Conservation (phyloP, 495 filamentous ascomycete genomes). For the Aspergillus nanangensis region DNA sequence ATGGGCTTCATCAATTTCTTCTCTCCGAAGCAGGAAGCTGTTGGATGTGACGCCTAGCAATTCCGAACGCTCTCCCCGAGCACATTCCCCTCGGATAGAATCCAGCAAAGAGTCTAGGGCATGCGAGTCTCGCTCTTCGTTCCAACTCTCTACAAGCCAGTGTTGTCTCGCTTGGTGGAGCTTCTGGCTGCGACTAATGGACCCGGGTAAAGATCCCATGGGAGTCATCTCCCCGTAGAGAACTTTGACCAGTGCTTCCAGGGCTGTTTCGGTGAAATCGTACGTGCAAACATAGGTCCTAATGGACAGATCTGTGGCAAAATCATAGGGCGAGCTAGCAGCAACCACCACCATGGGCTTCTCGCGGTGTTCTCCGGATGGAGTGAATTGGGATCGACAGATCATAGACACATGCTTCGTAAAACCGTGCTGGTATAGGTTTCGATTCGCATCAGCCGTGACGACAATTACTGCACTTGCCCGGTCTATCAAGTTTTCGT, state of each 20-base stretch:
- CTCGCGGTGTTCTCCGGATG: conserved; percentile 51
- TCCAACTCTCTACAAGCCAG: conserved; percentile 85
- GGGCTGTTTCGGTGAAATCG: conserved; percentile 87
- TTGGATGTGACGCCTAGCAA: conserved; percentile 65
- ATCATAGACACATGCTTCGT: conserved; percentile 94
- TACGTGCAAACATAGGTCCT: conserved; percentile 90
- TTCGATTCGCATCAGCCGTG: conserved; percentile 85
- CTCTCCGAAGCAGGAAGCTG: conserved; percentile 66
- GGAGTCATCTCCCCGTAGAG: conserved; percentile 74
- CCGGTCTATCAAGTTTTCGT: conserved; percentile 83
- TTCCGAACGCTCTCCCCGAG: conserved; percentile 51
- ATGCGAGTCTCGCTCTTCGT: conserved; percentile 66
- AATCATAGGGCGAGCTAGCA: conserved; percentile 89
- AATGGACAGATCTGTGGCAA: conserved; percentile 83
- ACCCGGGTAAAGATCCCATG: conserved; percentile 71
- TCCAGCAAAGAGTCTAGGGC: conserved; percentile 66
- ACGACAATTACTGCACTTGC: conserved; percentile 81
- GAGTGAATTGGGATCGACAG: conserved; percentile 64
- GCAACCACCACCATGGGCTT: conserved; percentile 78
- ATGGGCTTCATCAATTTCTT: conserved; percentile 69
- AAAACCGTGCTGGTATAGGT: conserved; percentile 86
- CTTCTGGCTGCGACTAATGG: conserved; percentile 76
- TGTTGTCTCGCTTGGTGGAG: conserved; percentile 75
- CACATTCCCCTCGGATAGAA: conserved; percentile 54
- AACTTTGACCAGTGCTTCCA: conserved; percentile 75